A percentile compares a stretch with the other conserved stretches of the same genome.
Conservation (phyloP, 352 stramenopile species). For the Phytophthora aleatoria region DNA sequence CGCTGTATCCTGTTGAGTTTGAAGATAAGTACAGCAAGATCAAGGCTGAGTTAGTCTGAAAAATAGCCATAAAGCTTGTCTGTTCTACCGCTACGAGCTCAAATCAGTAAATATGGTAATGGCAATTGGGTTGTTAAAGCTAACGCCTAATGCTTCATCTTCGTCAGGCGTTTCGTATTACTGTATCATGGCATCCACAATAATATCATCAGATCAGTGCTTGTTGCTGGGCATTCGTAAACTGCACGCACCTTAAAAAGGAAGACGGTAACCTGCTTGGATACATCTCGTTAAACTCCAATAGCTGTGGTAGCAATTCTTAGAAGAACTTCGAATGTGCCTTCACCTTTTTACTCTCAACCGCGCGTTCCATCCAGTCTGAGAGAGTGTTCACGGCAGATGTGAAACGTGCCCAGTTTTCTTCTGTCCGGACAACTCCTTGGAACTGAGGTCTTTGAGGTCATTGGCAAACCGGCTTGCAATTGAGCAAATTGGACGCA, state of each 20-base stretch:
- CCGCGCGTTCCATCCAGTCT: neutral
- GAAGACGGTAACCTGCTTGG: neutral
- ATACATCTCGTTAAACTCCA: neutral
- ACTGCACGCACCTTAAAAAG: neutral
- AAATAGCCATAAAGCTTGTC: neutral
- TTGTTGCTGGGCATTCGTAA: too few relatives aligned
- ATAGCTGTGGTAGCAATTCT: neutral
- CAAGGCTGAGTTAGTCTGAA: neutral
- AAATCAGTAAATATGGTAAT: too few relatives aligned
- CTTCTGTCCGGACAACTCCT: neutral
- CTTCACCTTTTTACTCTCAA: neutral
- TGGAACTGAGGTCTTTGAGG: neutral
- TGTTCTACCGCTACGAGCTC: too few relatives aligned
- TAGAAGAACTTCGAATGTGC: neutral
- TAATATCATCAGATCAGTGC: too few relatives aligned
- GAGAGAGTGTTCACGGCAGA: neutral
- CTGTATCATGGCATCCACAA: too few relatives aligned
- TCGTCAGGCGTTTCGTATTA: neutral
- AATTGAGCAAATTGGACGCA: neutral
- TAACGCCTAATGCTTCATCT: neutral
- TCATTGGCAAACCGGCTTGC: neutral
- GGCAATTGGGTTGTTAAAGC: too few relatives aligned
- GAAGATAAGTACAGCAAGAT: neutral
- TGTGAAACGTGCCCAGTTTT: neutral
- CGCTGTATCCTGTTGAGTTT: conserved; percentile 1